A percentile compares a stretch with the other conserved stretches of the same genome.
phyloP scores from a whole-genome alignment of 441 rosid species.

The Mallotus japonicus region DNA sequence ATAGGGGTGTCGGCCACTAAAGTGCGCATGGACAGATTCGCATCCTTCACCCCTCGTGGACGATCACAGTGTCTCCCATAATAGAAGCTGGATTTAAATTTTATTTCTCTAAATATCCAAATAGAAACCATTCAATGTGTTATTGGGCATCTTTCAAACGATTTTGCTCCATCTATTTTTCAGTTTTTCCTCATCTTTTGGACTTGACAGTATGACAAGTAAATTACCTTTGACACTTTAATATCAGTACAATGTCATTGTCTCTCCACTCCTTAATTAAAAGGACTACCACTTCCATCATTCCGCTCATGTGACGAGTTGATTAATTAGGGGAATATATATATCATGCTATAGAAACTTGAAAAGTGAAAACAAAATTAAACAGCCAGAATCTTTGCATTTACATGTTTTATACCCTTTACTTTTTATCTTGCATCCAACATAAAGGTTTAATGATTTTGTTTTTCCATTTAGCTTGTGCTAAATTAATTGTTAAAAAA shows the following conservation, averaged over 20 bases:
- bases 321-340: background rate
- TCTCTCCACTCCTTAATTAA: background rate
- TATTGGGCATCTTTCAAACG: background rate
- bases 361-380: background rate
- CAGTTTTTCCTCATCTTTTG: background rate
- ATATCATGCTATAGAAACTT: background rate
- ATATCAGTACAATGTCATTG: background rate
- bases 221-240: background rate
- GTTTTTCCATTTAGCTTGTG: too few species aligned
- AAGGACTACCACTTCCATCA: background rate
- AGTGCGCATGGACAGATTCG: slow-evolving; percentile 26
- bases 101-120: background rate
- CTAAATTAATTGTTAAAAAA: too few species aligned
- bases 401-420: background rate
- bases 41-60: slow-evolving; percentile 6
- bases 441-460: too few species aligned
- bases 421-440: background rate
- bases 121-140: background rate
- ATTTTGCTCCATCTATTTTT: background rate
- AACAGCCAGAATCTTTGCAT: too few species aligned
- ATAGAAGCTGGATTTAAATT: slow-evolving; percentile 26
- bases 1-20: slow-evolving; percentile 36
- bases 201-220: background rate
- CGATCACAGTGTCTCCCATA: slow-evolving; percentile 32
- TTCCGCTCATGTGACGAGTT: too few species aligned